These are phyloP conservation scores for Saccharomyces uvarum DNA, from an alignment of 1,139 yeast genomes.

Conservation along the genomic window DNA sequence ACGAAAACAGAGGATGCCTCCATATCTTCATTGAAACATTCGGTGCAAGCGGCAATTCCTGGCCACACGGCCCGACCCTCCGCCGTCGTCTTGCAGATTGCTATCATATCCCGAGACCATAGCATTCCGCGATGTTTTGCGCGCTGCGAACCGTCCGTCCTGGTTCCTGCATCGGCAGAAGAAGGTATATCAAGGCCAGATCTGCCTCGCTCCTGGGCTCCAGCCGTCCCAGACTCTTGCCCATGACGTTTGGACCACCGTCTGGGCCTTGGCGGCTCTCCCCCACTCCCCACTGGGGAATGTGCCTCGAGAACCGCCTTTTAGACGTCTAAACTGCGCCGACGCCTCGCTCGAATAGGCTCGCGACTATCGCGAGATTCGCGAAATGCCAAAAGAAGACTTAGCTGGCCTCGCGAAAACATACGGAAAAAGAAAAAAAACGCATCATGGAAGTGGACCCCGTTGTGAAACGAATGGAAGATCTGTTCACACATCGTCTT, in stretches of 20 bases:
- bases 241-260: not conserved
- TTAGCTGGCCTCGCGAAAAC: not conserved
- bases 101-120: too few relatives aligned
- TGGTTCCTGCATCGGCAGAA: not conserved
- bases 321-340: not conserved
- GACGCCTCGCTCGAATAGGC: not conserved
- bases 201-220: too few relatives aligned
- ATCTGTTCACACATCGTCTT: not conserved
- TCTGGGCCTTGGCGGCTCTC: not conserved
- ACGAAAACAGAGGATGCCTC: not conserved
- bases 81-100: too few relatives aligned
- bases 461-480: not conserved
- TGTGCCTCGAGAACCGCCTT: not conserved
- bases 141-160: not conserved
- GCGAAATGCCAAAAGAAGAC: not conserved
- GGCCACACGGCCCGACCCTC: not conserved
- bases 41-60: not conserved
- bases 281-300: not conserved
- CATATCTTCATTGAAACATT: not conserved
- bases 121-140: too few relatives aligned
- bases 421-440: not conserved
- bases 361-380: not conserved
- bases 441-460: not conserved
- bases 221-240: too few relatives aligned
- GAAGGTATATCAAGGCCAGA: not conserved